Base-by-base conservation (phyloP, 371 early-diverging fungal species). In the Rhizopus microsporus region DNA sequence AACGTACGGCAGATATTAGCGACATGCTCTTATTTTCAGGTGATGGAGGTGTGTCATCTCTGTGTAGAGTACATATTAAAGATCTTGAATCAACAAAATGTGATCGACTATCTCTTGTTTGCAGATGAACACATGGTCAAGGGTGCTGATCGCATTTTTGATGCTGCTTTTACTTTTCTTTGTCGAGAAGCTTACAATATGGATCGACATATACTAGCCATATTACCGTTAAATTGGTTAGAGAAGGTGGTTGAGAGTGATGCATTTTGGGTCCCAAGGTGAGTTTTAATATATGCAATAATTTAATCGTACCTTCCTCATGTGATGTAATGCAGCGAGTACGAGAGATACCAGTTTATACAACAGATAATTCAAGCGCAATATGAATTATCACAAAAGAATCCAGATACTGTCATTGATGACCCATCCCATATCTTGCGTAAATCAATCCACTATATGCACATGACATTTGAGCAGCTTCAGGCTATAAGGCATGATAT, bases 241-340 rank as follows among this genome's bases (percentile, higher is more conserved):
- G 71, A 80, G 50, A 75, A 76, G 39, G 67, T 87, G 1, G 63
- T 89, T 37, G 81, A 77, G 45, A 77, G 79, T 54, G 88, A 89
- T 66, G 81, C 84, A 5, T 86, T 89, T 57, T 87, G 80, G 77
- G 84, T 81, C 4, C 82, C 83, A 40, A 80, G 71, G 80, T 75
- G 62, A 67, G 31, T 44, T 1, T 52, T 6, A 31, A 29, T n/a
- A 32, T 9, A 10, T 39, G 30, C 13, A 5, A 45, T 23, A n/a
- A 23, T 5, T 48, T 48, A n/a, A 43, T 12, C 44, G 2, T 12
- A 29, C 35, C 33, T 5, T 44, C 23, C 23, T 23, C 23, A 23
- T 23, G 23, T 23, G 23, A 23, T 23, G 23, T 23, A 23, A 12
- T 40, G 1, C 35, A 72, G 75, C 54, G 89, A 88, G 64, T 77